Conservation (phyloP, 352 stramenopile genomes). For the Pythium sp. region DNA sequence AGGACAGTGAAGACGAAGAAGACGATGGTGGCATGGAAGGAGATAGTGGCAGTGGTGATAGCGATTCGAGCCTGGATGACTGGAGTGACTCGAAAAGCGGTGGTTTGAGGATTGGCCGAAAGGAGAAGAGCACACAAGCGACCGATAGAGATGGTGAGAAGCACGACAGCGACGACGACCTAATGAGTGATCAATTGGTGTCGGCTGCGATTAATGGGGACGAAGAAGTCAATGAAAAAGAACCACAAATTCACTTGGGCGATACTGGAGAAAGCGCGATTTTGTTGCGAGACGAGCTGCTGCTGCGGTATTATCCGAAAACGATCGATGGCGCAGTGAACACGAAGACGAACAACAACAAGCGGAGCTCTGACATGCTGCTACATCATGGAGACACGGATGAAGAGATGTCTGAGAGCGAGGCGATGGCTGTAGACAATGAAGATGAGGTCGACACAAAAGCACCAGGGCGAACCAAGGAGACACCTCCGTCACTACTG, state of each 20-base stretch:
- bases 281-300: constrained; percentile 26
- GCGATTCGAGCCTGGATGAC: constrained; percentile 5
- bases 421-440: neutral
- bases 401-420: constrained; percentile 13
- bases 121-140: neutral
- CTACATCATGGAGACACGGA: neutral
- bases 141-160: neutral
- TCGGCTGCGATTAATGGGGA: neutral
- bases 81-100: neutral
- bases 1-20: constrained; percentile 34
- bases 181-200: neutral
- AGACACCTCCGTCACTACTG: neutral
- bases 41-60: constrained; percentile 7
- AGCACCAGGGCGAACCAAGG: neutral
- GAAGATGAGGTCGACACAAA: neutral
- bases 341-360: neutral
- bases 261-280: neutral
- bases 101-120: neutral
- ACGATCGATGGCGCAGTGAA: neutral
- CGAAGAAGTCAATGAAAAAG: neutral
- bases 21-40: neutral
- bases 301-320: constrained; percentile 44
- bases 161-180: constrained; percentile 5
- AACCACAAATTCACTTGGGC: neutral
- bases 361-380: neutral